These are phyloP conservation scores for Polytolypa hystricis DNA, from an alignment of 2,329 filamentous ascomycete genomes.

Conservation along the genomic window DNA sequence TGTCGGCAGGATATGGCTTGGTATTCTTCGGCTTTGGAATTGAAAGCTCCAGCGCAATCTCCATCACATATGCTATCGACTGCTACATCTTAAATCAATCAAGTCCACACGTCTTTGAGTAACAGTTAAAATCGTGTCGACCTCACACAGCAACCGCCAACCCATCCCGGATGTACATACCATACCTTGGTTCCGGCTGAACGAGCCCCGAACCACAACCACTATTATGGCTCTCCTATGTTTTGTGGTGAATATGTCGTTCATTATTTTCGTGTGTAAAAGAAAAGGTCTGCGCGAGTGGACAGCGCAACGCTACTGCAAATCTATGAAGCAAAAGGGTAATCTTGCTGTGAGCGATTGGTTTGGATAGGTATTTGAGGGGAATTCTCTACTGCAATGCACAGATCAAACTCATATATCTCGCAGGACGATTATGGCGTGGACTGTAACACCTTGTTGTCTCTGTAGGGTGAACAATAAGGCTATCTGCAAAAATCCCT, in stretches of 20 bases:
- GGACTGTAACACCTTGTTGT: too few species aligned
- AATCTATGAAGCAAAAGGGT: constrained; percentile 8
- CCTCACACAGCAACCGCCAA: too few species aligned
- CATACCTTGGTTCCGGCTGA: constrained; percentile 22
- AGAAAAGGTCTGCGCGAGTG: constrained; percentile 10
- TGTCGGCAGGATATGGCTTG: constrained; percentile 20
- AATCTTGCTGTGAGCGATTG: constrained; percentile 1
- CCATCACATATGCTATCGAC: constrained; percentile 20
- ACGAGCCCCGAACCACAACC: constrained; percentile 25
- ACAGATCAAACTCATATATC: too few species aligned
- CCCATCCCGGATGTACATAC: too few species aligned
- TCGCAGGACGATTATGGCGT: too few species aligned
- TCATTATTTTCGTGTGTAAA: constrained; percentile 11
- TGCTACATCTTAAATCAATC: too few species aligned
- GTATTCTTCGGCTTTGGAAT: constrained; percentile 19
- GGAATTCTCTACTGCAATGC: too few species aligned
- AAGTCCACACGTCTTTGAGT: too few species aligned
- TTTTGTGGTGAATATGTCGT: constrained; percentile 10
- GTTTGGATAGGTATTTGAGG: too few species aligned
- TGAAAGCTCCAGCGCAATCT: constrained; percentile 15
- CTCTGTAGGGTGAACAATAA: too few species aligned
- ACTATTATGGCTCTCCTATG: constrained; percentile 22
- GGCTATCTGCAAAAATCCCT: too few species aligned
- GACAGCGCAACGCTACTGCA: constrained; percentile 9
- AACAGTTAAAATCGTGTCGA: too few species aligned